Percentiles rank a stretch among this genome's conserved stretches.
Evolutionary conservation across 495 filamentous ascomycete genomes (phyloP).

Genomic region (Penicillium ochrochloron): DNA sequence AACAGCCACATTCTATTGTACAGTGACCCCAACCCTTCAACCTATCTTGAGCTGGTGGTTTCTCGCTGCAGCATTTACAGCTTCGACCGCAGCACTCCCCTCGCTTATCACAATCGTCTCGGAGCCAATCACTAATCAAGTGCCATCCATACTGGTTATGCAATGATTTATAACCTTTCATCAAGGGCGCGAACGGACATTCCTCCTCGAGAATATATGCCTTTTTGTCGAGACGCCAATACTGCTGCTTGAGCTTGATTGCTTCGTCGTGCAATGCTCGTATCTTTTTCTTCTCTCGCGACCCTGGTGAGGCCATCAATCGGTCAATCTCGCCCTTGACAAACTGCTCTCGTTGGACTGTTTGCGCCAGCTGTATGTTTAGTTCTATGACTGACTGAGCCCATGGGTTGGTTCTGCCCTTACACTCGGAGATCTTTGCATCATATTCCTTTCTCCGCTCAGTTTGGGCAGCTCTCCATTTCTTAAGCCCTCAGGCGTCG

Average conservation of each 20-base stretch:
- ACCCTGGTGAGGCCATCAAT: not conserved
- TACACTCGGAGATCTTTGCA: too few species aligned
- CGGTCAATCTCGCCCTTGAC: not conserved
- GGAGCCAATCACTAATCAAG: not conserved
- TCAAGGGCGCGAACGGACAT: not conserved
- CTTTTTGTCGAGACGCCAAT: not conserved
- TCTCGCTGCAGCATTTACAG: not conserved
- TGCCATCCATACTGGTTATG: not conserved
- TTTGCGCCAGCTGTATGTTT: not conserved
- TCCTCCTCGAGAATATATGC: not conserved
- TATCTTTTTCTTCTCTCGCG: not conserved
- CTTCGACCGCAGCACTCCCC: not conserved
- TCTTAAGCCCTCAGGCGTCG: not conserved
- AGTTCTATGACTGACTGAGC: not conserved
- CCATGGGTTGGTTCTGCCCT: not conserved
- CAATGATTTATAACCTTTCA: not conserved
- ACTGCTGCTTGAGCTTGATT: not conserved
- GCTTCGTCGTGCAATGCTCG: not conserved
- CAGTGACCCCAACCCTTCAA: not conserved
- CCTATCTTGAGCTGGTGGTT: not conserved
- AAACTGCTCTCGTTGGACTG: not conserved
- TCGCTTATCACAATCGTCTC: not conserved
- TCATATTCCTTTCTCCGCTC: not conserved
- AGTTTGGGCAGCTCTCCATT: not conserved
- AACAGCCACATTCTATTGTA: not conserved